These are phyloP conservation scores for Hygrophoropsis aurantiaca DNA, from an alignment of 768 basidiomycete species.

Conservation along the genomic window DNA sequence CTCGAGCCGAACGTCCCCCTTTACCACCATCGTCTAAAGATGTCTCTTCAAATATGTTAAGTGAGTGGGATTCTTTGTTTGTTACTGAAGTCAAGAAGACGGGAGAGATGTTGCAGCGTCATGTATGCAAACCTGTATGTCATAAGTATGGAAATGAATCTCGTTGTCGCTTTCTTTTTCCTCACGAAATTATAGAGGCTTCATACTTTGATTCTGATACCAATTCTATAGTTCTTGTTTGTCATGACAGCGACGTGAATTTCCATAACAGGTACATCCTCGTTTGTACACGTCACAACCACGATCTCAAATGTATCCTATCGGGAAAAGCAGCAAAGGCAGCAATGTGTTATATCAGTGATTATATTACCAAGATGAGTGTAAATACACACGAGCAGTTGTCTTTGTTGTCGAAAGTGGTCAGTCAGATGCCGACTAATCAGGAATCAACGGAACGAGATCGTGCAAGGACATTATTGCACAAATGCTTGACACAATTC, in stretches of 20 bases:
- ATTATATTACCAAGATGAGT: conserved; percentile 36
- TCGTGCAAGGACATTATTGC: conserved; percentile 21
- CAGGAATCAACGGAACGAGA: background rate
- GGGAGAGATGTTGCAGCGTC: conserved; percentile 21
- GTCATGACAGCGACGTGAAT: conserved; percentile 28
- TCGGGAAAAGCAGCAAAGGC: conserved; percentile 34
- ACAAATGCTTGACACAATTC: conserved; percentile 32
- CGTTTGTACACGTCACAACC: conserved; percentile 33
- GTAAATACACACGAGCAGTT: conserved; percentile 26
- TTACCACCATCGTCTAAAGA: background rate
- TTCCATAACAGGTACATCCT: conserved; percentile 34
- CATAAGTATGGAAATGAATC: conserved; percentile 29
- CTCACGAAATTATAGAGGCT: conserved; percentile 28
- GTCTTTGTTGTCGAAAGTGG: conserved; percentile 22
- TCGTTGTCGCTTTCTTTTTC: conserved; percentile 31
- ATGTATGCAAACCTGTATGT: conserved; percentile 21
- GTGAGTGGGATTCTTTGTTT: conserved; percentile 13
- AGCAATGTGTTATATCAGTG: conserved; percentile 35
- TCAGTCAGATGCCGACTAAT: conserved; percentile 2
- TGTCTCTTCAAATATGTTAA: background rate
- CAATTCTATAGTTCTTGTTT: conserved; percentile 29
- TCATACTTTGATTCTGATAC: conserved; percentile 29
- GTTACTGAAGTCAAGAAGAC: conserved; percentile 14
- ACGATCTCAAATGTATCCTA: conserved; percentile 34
- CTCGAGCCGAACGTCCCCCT: conserved; percentile 21